Base-by-base conservation (phyloP, 2,329 filamentous ascomycete species). In the Fusarium mundagurra region DNA sequence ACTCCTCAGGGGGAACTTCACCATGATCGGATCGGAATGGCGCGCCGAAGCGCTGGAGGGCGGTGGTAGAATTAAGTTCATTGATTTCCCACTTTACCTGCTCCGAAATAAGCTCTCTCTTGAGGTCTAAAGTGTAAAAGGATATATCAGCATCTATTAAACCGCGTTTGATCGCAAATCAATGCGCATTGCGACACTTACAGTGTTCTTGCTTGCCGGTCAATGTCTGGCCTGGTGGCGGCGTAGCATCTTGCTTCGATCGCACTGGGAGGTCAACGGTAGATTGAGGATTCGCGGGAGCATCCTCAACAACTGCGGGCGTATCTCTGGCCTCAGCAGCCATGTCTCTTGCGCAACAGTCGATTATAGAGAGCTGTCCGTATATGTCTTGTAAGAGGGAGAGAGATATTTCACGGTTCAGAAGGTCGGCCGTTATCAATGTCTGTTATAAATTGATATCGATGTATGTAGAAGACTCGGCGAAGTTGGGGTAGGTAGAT, bases 121-220 rank as follows among this genome's bases (percentile, higher is more conserved):
- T 99, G 76, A 99, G 91, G 81, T 99, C 95, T 79, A 31, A 24
- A 18, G 22, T 41, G 20, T 34, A n/a, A 51, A 43, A 16, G 6
- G n/a, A 53, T 44, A 38, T 45, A 50, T 79, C 44, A 79, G 76
- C 38, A 59, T 61, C 18, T 31, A 38, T 61, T n/a, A 24, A 27
- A 47, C 36, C n/a, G 13, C 17, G 8, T 62, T n/a, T 34, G 41
- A n/a, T 17, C 31, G 34, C n/a, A 20, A 14, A 12, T 10, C 8
- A n/a, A 20, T 27, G 57, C 55, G 33, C 50, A 47, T 64, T 33
- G 29, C 51, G 55, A 84, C 13, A 24, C 92, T 78, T 83, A 97
- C 95, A 99, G 83, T 99, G 96, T 83, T 99, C 96, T 88, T 99
- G 96, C 85, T 98, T 98, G 76, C 96, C 96, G 0, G 95, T 98